Evolutionary conservation across 441 rosid species (phyloP).

Genomic region (Brassica hybrid): DNA sequence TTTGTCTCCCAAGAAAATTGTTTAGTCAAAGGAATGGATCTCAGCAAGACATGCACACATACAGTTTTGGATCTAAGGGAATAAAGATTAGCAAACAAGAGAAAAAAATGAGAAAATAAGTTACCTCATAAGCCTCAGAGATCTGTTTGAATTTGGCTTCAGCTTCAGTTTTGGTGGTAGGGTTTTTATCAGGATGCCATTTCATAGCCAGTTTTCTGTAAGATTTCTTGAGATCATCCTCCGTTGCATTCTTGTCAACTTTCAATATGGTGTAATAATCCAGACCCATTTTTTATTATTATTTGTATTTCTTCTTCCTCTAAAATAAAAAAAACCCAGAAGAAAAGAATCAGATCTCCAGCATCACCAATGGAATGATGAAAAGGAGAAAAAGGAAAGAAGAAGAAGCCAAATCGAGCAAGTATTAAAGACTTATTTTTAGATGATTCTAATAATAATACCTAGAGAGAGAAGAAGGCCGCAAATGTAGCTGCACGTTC

Average conservation of each 20-base stretch:
- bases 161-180: constrained; percentile 77
- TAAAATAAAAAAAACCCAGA: constrained; percentile 13
- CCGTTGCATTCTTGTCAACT: constrained; percentile 75
- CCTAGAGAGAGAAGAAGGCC: constrained; percentile 14
- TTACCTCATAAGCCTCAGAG: constrained; percentile 93
- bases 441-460: constrained; percentile 32
- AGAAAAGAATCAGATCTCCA: constrained; percentile 29
- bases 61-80: neutral
- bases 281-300: constrained; percentile 58
- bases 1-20: constrained; percentile 32
- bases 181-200: constrained; percentile 99
- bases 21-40: constrained; percentile 19
- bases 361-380: neutral
- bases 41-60: neutral
- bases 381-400: neutral
- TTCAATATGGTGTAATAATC: constrained; percentile 83
- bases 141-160: constrained; percentile 94
- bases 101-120: neutral
- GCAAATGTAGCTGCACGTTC: constrained; percentile 22
- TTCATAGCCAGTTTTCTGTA: constrained; percentile 86
- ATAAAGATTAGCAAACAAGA: neutral
- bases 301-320: neutral
- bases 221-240: constrained; percentile 89
- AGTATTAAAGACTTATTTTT: constrained; percentile 22
- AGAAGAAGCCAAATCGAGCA: neutral